A percentile compares a stretch with the other conserved stretches of the same genome.
Conservation (phyloP, 371 early-diverging fungal genomes). For the Mortierella sp. region DNA sequence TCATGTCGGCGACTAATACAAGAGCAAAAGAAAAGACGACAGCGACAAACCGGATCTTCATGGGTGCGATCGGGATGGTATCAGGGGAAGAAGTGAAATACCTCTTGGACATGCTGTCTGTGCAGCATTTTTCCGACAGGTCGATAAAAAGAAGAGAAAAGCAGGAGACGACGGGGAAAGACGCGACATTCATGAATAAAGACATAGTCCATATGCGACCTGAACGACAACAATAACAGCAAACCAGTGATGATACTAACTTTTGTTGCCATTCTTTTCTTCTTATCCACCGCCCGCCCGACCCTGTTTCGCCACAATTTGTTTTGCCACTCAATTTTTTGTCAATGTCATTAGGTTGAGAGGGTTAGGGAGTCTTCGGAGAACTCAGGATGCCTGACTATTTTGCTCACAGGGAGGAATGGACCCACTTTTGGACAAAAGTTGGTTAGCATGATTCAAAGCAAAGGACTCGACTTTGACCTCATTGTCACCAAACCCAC, state of each 20-base stretch:
- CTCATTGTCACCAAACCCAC: slow-evolving; percentile 54
- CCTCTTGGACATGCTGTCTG: neutral
- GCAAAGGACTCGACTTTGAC: slow-evolving; percentile 47
- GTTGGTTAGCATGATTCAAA: slow-evolving; percentile 34
- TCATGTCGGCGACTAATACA: neutral
- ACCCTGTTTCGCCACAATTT: neutral
- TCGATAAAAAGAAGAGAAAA: neutral
- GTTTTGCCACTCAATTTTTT: neutral
- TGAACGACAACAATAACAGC: neutral
- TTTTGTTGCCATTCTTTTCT: neutral
- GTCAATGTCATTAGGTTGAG: slow-evolving; percentile 22
- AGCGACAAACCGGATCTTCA: neutral
- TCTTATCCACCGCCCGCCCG: neutral
- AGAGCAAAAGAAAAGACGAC: neutral
- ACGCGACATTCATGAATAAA: neutral
- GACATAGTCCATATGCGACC: neutral
- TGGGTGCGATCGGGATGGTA: slow-evolving; percentile 11
- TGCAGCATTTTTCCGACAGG: neutral
- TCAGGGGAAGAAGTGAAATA: neutral
- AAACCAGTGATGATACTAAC: neutral
- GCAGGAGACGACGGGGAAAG: neutral
- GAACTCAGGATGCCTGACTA: slow-evolving; percentile 46
- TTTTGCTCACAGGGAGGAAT: slow-evolving; percentile 53
- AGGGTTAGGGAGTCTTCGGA: slow-evolving; percentile 35
- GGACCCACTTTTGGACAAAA: slow-evolving; percentile 44